phyloP scores from a whole-genome alignment of 2,329 filamentous ascomycete genomes.

The Blastomyces parvus region DNA sequence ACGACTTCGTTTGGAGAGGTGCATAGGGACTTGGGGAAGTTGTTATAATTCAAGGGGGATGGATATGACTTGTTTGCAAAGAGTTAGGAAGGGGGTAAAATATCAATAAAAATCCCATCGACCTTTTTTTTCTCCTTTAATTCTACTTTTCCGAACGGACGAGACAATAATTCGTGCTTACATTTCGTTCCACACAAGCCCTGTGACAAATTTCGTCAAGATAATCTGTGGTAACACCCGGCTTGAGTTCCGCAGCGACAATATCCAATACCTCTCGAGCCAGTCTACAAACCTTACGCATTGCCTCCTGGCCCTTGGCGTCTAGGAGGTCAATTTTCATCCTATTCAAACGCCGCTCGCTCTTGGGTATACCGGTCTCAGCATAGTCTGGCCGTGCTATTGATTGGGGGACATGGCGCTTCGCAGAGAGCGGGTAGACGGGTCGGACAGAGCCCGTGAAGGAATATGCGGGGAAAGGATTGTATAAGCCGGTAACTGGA shows the following conservation, averaged over 20 bases:
- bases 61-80: constrained; percentile 63
- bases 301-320: constrained; percentile 63
- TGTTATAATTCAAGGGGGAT: constrained; percentile 80
- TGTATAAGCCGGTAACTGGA: neutral
- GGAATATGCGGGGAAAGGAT: constrained; percentile 35
- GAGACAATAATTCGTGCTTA: constrained; percentile 38
- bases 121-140: neutral
- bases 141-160: neutral
- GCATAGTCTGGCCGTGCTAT: constrained; percentile 78
- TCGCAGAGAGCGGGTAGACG: constrained; percentile 66
- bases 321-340: constrained; percentile 71
- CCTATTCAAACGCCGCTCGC: constrained; percentile 51
- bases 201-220: constrained; percentile 87
- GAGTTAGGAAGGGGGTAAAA: neutral
- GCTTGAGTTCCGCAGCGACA: constrained; percentile 65
- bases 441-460: constrained; percentile 72
- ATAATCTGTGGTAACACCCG: constrained; percentile 82
- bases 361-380: constrained; percentile 59
- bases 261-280: constrained; percentile 82
- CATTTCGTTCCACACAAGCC: constrained; percentile 76
- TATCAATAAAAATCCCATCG: neutral
- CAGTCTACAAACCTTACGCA: constrained; percentile 77
- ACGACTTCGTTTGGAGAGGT: constrained; percentile 90
- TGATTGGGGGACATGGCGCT: constrained; percentile 59
- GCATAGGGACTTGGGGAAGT: constrained; percentile 91